Evolutionary conservation across 176 grass and related monocot species (phyloP).

Genomic region (Aegilops sharonensis): DNA sequence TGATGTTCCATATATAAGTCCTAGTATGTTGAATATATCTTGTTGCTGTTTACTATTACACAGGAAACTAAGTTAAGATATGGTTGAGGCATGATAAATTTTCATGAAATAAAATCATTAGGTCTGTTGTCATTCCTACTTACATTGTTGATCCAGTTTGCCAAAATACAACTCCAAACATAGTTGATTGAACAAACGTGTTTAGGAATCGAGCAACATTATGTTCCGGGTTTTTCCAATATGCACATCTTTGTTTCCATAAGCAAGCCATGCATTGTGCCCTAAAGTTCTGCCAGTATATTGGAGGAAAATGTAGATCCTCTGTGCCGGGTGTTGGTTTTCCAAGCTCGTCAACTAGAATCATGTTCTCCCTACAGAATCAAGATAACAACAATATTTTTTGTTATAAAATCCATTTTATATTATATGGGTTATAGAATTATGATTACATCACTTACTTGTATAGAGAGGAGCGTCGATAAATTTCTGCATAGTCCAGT

Average conservation of each 20-base stretch:
- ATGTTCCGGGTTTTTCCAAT: constrained; percentile 66
- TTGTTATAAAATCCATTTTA: not conserved
- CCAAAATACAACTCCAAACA: constrained; percentile 58
- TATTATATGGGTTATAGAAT: not conserved
- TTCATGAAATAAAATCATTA: not conserved
- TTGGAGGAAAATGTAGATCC: constrained; percentile 47
- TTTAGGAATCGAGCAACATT: constrained; percentile 55
- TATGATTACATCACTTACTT: constrained; percentile 35
- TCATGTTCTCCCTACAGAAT: constrained; percentile 54
- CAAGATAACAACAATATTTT: not conserved
- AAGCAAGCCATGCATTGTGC: constrained; percentile 53
- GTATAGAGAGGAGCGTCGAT: constrained; percentile 50
- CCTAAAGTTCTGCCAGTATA: constrained; percentile 37
- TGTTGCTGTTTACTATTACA: constrained; percentile 35
- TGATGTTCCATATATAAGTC: constrained; percentile 29
- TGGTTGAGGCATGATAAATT: not conserved
- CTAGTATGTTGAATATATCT: constrained; percentile 60
- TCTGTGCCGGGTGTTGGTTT: constrained; percentile 35
- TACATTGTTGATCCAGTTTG: constrained; percentile 51
- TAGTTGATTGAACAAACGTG: constrained; percentile 32
- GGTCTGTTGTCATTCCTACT: not conserved
- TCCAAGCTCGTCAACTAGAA: constrained; percentile 54
- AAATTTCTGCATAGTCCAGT: constrained; percentile 58
- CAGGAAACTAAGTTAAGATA: not conserved
- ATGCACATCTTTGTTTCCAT: constrained; percentile 56